Base-by-base conservation (phyloP, 371 early-diverging fungal genomes). In the Mortierella sp. region DNA sequence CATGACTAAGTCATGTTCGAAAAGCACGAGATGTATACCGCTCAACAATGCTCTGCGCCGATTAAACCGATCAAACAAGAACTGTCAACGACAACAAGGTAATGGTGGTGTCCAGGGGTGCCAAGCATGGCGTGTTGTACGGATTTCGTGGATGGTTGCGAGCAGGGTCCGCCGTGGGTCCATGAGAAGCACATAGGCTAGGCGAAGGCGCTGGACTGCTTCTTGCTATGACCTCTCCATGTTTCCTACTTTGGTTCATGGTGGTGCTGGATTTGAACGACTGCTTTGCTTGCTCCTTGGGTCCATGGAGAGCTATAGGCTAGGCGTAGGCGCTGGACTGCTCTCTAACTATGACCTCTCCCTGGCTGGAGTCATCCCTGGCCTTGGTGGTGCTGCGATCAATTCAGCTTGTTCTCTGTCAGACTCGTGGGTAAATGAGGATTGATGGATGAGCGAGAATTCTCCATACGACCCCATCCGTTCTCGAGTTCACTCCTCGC, bases 101-200 rank as follows among this genome's bases (percentile, higher is more conserved):
- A 60, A 67, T 59, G 61, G 67, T 58, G 21, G 55, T 60, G 56
- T 60, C 57, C 45, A 56, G 18, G 60, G 46, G 47, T 42, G 65
- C 53, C 50, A 57, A 51, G 57, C 68, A 67, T 50, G 55, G 67
- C 67, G 67, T 67, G 54, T 60, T 67, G 67, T 61, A 56, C 67
- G 67, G 67, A 67, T 55, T 30, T 56, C n/a, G 30, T 51, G 38
- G 58, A 52, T 42, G 43, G 45, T 52, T 61, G 61, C 34, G 52
- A 57, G 54, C 63, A 62, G 54, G 38, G 55, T 62, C 63, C 67
- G 28, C 57, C 57, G 26, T 68, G 68, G 62, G 61, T 68, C 51
- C 68, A 68, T 68, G 68, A 61, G 61, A 43, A 48, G 57, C 60
- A 26, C 53, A 48, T 12, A 68, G 61, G 58, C 53, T 56, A 56